Conservation (phyloP, 805 yeast genomes). For the Teunomyces funiuensis region DNA sequence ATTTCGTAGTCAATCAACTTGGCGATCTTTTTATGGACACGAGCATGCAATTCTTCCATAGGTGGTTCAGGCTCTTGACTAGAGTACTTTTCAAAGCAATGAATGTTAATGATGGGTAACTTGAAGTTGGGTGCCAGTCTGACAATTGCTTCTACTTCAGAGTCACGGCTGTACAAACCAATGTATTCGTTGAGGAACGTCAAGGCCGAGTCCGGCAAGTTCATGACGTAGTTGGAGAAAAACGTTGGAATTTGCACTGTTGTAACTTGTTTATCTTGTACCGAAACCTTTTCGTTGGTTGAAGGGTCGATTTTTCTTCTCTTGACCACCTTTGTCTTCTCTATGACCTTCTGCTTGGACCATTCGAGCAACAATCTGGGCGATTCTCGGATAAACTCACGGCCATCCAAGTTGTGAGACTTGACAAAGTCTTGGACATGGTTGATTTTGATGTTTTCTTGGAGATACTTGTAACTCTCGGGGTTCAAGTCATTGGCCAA, state of each 20-base stretch:
- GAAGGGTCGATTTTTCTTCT: slow-evolving; percentile 36
- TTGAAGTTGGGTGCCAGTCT: slow-evolving; percentile 45
- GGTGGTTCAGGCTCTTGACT: slow-evolving; percentile 72
- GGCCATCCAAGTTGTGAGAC: slow-evolving; percentile 77
- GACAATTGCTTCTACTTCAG: slow-evolving; percentile 34
- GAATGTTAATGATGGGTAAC: slow-evolving; percentile 79
- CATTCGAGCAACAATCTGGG: slow-evolving; percentile 52
- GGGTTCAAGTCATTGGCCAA: slow-evolving; percentile 95
- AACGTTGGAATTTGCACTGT: slow-evolving; percentile 49
- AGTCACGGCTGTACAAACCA: slow-evolving; percentile 59
- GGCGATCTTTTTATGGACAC: slow-evolving; percentile 57
- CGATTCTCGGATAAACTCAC: slow-evolving; percentile 69
- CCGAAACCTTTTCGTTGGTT: slow-evolving; percentile 21
- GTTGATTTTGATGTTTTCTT: slow-evolving; percentile 62
- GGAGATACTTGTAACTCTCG: slow-evolving; percentile 70
- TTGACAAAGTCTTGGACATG: slow-evolving; percentile 59
- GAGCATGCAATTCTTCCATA: slow-evolving; percentile 61
- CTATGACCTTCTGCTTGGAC: slow-evolving; percentile 33
- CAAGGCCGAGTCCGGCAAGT: slow-evolving; percentile 90
- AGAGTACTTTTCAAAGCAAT: slow-evolving; percentile 89
- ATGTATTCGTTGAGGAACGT: slow-evolving; percentile 74
- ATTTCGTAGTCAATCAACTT: slow-evolving; percentile 46
- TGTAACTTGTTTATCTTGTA: slow-evolving; percentile 17
- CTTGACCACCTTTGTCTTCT: slow-evolving; percentile 32
- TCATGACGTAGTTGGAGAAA: slow-evolving; percentile 84